Evolutionary conservation across 257 asterid species (phyloP), one percentile per base, ranked within the genome.

Genomic region (Jacaranda copaia): DNA sequence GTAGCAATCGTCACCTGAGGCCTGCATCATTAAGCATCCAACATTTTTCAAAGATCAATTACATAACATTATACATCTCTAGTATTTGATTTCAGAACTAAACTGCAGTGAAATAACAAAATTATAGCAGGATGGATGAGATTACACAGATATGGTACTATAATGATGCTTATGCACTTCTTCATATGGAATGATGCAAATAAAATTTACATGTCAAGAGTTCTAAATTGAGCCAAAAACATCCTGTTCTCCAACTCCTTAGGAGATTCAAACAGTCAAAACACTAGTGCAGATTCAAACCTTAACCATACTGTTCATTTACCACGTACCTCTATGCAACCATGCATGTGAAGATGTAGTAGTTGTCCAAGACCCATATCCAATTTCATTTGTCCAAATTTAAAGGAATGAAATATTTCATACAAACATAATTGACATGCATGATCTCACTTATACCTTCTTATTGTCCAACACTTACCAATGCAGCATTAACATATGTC

Each of bases 1-100:
- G 98, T 94, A 18, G 99, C 99, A 88, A 94, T 94, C 14, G 98
- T 94, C 61, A 92, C 96, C 89, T 94, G 99, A 11, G 98, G 99
- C 89, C 99, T 95, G 98, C 91, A 92, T 75, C 69, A 84, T 68
- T 63, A 83, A 88, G 74, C 56, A 71, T 45, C 71, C 72, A 60
- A 39, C 71, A 69, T 65, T 32, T 12, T 68, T 59, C 18, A 52
- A 51, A 56, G 80, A 80, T 20, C 49, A 62, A 68, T 66, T 43
- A 45, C 25, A 57, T 19, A 10, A 15, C 45, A 20, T 36, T 42
- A 5, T 52, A 48, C 32, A 61, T 14, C 49, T 51, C 49, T 6
- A 63, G 5, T 20, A 39, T 66, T 65, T 43, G 11, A 58, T 20
- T 5, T 53, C 45, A 77, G 53, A 64, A 40, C 38, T 16, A 3